These are phyloP conservation scores for Nemania bipapillata DNA, from an alignment of 2,329 filamentous ascomycete species.

Conservation along the genomic window DNA sequence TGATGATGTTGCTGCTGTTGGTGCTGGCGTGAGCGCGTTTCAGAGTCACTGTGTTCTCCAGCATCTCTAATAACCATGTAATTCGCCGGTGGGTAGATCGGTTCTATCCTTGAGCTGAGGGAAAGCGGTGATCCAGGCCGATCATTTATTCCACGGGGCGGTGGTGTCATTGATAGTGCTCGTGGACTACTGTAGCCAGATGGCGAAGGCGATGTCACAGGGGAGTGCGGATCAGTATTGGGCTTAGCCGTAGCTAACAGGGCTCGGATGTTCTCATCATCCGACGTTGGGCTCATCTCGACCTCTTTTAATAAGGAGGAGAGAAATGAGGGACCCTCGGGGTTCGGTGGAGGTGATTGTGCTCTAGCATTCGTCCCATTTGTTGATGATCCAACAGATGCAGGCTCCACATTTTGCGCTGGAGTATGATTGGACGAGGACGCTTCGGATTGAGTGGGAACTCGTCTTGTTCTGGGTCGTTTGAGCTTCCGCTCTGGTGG, in stretches of 20 bases:
- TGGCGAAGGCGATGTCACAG: conserved; percentile 71
- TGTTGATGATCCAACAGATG: conserved; percentile 25
- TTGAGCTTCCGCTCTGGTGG: conserved; percentile 85
- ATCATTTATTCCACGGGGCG: conserved; percentile 69
- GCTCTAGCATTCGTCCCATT: conserved; percentile 29
- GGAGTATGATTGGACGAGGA: conserved; percentile 54
- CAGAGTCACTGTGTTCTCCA: conserved; percentile 61
- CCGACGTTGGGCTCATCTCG: conserved; percentile 70
- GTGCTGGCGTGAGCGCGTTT: conserved; percentile 53
- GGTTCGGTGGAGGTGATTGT: conserved; percentile 48
- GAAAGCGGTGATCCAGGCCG: conserved; percentile 73
- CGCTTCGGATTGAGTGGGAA: conserved; percentile 62
- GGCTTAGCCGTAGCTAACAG: conserved; percentile 54
- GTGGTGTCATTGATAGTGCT: conserved; percentile 74
- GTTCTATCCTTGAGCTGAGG: conserved; percentile 77
- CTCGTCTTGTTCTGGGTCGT: conserved; percentile 80
- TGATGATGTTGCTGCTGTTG: conserved; percentile 39
- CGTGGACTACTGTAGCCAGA: conserved; percentile 75
- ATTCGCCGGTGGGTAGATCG: conserved; percentile 77
- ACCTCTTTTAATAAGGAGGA: conserved; percentile 90
- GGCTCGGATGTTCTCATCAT: conserved; percentile 64
- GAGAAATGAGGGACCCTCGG: conserved; percentile 77
- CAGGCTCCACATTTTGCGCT: conserved; percentile 38
- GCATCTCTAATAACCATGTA: conserved; percentile 69
- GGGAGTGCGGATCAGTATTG: conserved; percentile 64